Evolutionary conservation across 2,329 filamentous ascomycete genomes (phyloP), one percentile per base, ranked within the genome.

Genomic region (Lasiodiplodia sp.): DNA sequence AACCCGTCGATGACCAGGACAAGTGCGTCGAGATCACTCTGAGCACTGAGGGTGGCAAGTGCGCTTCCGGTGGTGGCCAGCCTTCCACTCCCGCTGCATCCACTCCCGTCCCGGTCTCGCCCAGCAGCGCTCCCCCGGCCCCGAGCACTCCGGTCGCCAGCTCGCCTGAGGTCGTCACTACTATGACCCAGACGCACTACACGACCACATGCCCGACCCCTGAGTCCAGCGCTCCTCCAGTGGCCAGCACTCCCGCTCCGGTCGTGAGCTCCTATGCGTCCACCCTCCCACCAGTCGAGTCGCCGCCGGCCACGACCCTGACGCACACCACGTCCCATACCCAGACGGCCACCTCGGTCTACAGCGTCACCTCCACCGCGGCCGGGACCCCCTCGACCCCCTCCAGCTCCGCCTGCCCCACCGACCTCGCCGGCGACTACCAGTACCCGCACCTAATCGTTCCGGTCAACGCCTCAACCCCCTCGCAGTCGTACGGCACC

Each of bases 11-110:
- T 70, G 73, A 79, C 71, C 75, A 86, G 76, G 47, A 77, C 70
- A 83, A 86, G 70, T 89, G 87, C 71, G 82, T 83, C 12, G 73
- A 82, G 67, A 80, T 89, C 68, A 82, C 78, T 4, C 76, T 88
- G 51, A 77, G 75, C 67, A 68, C 67, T n/a, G 40, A 47, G 14
- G 58, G 58, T 12, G 56, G 31, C 16, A 34, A 65, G 51, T 64
- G 58, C 31, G 81, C 81, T 12, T 78, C 81, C 69, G 83, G 65
- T 25, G n/a, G 64, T 23, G 31, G 25, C 2, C 57, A 68, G 21
- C 23, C 71, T 23, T 60, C 69, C 18, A 72, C 78, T 16, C 82
- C 83, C 28, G 75, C 21, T 11, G 47, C 66, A 3, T 82, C 58
- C 16, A 51, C 66, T 7, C 34, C 55, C 34, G 37, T 44, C 8